These are phyloP conservation scores for Kodamaea nitidulidarum DNA, from an alignment of 805 yeast species.

Conservation along the genomic window DNA sequence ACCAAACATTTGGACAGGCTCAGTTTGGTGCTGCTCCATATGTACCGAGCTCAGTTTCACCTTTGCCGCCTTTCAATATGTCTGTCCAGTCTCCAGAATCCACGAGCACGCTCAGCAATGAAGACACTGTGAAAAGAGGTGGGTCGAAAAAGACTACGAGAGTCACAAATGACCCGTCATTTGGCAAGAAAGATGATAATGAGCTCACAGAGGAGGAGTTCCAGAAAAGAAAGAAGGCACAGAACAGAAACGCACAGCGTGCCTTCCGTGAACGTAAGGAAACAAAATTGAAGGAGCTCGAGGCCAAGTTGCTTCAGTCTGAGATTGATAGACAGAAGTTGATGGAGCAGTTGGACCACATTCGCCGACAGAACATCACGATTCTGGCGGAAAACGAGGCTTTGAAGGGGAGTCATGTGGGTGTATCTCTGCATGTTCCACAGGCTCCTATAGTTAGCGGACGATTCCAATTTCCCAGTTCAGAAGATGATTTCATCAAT, in stretches of 20 bases:
- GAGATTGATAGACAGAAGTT: conserved; percentile 52
- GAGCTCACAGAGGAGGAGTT: conserved; percentile 39
- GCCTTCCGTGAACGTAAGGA: conserved; percentile 84
- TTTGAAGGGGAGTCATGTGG: conserved; percentile 33
- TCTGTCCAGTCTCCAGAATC: conserved; percentile 8
- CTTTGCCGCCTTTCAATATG: not conserved
- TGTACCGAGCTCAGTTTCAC: conserved; percentile 5
- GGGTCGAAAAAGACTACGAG: not conserved
- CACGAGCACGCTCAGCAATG: conserved; percentile 6
- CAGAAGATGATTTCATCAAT: conserved; percentile 32
- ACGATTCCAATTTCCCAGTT: conserved; percentile 32
- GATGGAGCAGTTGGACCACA: conserved; percentile 44
- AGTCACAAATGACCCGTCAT: not conserved
- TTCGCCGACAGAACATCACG: conserved; percentile 52
- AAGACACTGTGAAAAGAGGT: not conserved
- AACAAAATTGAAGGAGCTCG: conserved; percentile 63
- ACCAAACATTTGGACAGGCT: not conserved
- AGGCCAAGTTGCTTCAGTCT: conserved; percentile 51
- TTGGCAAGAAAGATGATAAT: conserved; percentile 27
- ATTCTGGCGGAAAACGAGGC: conserved; percentile 61
- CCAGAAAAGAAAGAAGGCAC: conserved; percentile 62
- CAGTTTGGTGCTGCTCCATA: conserved; percentile 3
- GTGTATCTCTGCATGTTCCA: too few relatives aligned
- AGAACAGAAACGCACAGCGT: conserved; percentile 82
- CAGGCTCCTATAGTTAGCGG: conserved; percentile 7